phyloP scores from a whole-genome alignment of 306 rosid genomes.

The Quercus bicolor region DNA sequence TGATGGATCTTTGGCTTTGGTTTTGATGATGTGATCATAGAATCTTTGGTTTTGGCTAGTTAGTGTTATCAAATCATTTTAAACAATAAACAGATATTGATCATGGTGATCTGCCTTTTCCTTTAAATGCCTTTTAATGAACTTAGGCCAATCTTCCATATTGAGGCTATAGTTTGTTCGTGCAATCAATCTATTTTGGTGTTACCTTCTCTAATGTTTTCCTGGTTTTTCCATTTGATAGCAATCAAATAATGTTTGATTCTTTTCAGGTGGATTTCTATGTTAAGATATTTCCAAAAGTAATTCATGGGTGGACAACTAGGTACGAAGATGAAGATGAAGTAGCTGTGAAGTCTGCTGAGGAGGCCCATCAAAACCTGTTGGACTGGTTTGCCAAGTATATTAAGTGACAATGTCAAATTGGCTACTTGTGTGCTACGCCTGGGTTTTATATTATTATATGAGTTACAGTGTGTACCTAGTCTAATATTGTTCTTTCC shows the following conservation, averaged over 20 bases:
- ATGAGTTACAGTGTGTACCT: neutral
- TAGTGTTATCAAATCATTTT: neutral
- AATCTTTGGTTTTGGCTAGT: too few species aligned
- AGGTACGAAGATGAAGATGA: conserved; percentile 23
- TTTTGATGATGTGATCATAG: neutral
- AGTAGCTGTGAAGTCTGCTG: conserved; percentile 24
- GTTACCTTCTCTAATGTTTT: neutral
- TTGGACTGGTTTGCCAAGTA: conserved; percentile 22
- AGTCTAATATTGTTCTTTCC: neutral
- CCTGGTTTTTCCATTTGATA: neutral
- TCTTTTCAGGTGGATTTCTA: conserved; percentile 4
- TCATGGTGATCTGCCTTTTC: neutral
- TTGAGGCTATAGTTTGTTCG: neutral
- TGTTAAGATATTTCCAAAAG: conserved; percentile 35
- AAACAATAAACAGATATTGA: neutral
- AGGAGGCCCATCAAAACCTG: conserved; percentile 32
- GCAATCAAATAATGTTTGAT: neutral
- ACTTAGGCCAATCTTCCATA: neutral
- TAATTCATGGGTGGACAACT: conserved; percentile 31
- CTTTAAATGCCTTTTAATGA: neutral
- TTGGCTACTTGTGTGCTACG: neutral
- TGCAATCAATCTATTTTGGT: neutral
- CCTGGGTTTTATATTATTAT: neutral
- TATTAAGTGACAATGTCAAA: conserved; percentile 7
- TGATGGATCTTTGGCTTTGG: too few species aligned